These are phyloP conservation scores for Plasmodium malariae DNA, from an alignment of 169 alveolate genomes.

Conservation along the genomic window DNA sequence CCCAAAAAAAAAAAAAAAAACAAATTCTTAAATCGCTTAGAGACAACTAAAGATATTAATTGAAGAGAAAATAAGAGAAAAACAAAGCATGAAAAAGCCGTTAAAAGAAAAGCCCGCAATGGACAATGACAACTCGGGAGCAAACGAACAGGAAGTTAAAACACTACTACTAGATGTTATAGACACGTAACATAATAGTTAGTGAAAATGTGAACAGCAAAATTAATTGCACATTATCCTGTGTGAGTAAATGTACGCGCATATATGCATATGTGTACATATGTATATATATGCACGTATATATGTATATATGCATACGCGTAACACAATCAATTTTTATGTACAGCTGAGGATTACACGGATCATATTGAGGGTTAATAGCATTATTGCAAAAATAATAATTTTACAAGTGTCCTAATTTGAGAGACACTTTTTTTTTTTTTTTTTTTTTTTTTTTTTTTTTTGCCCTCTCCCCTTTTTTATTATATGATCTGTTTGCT, in stretches of 20 bases:
- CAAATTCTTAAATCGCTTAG: neutral
- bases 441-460: too few relatives aligned
- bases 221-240: neutral
- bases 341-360: neutral
- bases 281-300: neutral
- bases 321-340: neutral
- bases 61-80: constrained; percentile 65
- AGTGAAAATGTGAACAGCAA: neutral
- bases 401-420: too few relatives aligned
- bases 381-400: too few relatives aligned
- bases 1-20: too few relatives aligned
- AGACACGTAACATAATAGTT: constrained; percentile 1
- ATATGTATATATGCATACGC: neutral
- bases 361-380: too few relatives aligned
- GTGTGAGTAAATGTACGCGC: neutral
- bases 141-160: constrained; percentile 71
- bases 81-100: constrained; percentile 65
- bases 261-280: neutral
- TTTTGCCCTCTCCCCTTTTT: too few relatives aligned
- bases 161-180: constrained; percentile 51
- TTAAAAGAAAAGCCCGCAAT: constrained; percentile 47
- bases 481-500: too few relatives aligned
- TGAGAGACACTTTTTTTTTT: too few relatives aligned
- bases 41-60: constrained; percentile 54
- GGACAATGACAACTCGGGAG: constrained; percentile 63